Conservation (phyloP, 2,329 filamentous ascomycete genomes). For the Claviceps sp. region DNA sequence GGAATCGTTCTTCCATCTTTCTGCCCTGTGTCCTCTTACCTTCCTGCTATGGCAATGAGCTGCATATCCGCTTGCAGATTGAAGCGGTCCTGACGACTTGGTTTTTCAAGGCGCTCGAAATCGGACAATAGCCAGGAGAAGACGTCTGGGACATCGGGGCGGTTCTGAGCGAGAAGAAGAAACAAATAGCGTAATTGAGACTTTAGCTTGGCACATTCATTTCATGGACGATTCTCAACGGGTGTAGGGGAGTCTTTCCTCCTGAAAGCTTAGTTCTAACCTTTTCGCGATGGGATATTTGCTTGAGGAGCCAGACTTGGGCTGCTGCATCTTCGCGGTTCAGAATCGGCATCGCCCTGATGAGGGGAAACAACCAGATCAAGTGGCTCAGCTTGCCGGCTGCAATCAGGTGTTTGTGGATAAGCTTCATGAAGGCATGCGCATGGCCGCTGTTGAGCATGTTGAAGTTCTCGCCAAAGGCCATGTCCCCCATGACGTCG, state of each 20-base stretch:
- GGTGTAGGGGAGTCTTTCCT: background rate
- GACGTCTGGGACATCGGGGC: constrained; percentile 15
- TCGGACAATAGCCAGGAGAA: constrained; percentile 20
- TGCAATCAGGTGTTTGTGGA: constrained; percentile 12
- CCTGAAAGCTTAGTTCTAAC: background rate
- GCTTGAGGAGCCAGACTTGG: constrained; percentile 8
- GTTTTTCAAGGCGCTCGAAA: constrained; percentile 8
- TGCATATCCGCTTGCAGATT: constrained; percentile 16
- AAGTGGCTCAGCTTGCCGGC: constrained; percentile 13
- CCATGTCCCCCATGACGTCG: constrained; percentile 28
- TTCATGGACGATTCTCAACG: background rate
- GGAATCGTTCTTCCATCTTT: background rate
- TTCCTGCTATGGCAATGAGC: constrained; percentile 20
- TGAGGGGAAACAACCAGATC: constrained; percentile 8
- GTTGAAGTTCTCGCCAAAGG: constrained; percentile 23
- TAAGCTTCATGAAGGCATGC: constrained; percentile 14
- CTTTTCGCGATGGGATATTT: background rate
- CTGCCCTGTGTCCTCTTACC: constrained; percentile 9
- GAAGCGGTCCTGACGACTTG: constrained; percentile 10
- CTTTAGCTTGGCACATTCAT: background rate
- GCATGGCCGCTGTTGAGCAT: constrained; percentile 18
- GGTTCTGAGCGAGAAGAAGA: background rate
- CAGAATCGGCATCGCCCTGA: constrained; percentile 11
- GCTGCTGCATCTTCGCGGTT: constrained; percentile 11
- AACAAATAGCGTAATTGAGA: background rate